Conservation (phyloP, 768 basidiomycete species). For the Aureoboletus auriporus region DNA sequence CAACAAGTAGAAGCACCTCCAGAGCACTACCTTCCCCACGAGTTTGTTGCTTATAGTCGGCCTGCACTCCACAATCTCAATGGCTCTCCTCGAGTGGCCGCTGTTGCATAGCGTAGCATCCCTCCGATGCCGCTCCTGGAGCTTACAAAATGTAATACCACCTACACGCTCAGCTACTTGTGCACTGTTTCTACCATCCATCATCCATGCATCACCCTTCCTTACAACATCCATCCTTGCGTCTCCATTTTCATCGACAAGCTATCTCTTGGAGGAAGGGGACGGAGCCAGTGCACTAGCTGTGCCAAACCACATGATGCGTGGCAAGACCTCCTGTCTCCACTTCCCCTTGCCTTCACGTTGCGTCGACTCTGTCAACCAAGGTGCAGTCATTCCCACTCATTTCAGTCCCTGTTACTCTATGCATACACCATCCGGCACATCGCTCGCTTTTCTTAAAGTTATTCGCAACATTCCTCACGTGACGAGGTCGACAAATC, state of each 20-base stretch:
- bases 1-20: conserved; percentile 62
- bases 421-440: conserved; percentile 54
- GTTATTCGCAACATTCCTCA: conserved; percentile 42
- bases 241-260: conserved; percentile 42
- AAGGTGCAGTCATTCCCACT: conserved; percentile 39
- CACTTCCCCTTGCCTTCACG: conserved; percentile 9
- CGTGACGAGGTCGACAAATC: conserved; percentile 55
- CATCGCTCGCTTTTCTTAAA: conserved; percentile 41
- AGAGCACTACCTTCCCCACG: conserved; percentile 77
- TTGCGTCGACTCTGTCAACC: conserved; percentile 22
- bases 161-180: conserved; percentile 57
- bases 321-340: conserved; percentile 5
- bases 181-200: conserved; percentile 63
- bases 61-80: conserved; percentile 77
- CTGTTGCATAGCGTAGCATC: conserved; percentile 54
- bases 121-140: conserved; percentile 42
- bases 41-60: conserved; percentile 76
- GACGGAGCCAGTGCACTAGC: conserved; percentile 10
- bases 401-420: conserved; percentile 42
- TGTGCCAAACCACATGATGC: conserved; percentile 20
- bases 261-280: conserved; percentile 36
- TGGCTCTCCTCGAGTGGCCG: conserved; percentile 48
- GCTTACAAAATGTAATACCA: conserved; percentile 77
- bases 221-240: conserved; percentile 55
- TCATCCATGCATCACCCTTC: conserved; percentile 60